A percentile compares a stretch with the other conserved stretches of the same genome.
Conservation (phyloP, 2,329 filamentous ascomycete species). For the Fusarium neocosmosporiellum region DNA sequence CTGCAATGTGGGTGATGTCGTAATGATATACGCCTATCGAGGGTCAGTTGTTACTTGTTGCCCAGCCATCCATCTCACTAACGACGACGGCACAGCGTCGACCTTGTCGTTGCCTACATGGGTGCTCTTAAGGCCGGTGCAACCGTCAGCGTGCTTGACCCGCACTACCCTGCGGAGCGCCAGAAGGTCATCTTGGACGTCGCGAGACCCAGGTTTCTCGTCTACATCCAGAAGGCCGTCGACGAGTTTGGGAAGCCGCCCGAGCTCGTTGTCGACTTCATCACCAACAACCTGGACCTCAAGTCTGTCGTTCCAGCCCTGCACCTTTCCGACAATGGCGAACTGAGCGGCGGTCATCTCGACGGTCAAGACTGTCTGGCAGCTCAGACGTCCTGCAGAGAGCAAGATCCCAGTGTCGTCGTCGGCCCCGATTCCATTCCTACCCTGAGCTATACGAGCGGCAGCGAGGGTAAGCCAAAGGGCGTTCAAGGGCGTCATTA, state of each 20-base stretch:
- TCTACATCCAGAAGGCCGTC: conserved; percentile 78
- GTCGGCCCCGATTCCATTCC: conserved; percentile 78
- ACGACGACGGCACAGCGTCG: conserved; percentile 58
- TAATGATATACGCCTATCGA: conserved; percentile 91
- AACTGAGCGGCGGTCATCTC: conserved; percentile 16
- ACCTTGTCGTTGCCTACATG: conserved; percentile 78
- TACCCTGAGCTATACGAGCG: conserved; percentile 75
- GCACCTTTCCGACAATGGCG: conserved; percentile 11
- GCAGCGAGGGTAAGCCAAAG: conserved; percentile 83
- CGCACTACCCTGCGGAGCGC: conserved; percentile 45
- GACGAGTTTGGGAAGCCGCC: conserved; percentile 62
- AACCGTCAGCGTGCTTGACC: conserved; percentile 30
- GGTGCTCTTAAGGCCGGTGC: conserved; percentile 64
- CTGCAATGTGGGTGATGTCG: conserved; percentile 82
- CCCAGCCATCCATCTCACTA: not conserved
- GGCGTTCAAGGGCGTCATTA: conserved; percentile 91
- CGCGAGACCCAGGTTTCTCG: conserved; percentile 75
- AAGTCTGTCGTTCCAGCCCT: conserved; percentile 19
- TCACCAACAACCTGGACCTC: conserved; percentile 13
- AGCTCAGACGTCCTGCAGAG: conserved; percentile 47
- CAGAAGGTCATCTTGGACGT: conserved; percentile 76
- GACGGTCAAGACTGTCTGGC: conserved; percentile 10
- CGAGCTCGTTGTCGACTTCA: conserved; percentile 11
- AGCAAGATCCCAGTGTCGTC: conserved; percentile 71
- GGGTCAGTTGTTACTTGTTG: not conserved